phyloP scores from a whole-genome alignment of 2,329 filamentous ascomycete genomes.

The Sordariomycetes sp. region DNA sequence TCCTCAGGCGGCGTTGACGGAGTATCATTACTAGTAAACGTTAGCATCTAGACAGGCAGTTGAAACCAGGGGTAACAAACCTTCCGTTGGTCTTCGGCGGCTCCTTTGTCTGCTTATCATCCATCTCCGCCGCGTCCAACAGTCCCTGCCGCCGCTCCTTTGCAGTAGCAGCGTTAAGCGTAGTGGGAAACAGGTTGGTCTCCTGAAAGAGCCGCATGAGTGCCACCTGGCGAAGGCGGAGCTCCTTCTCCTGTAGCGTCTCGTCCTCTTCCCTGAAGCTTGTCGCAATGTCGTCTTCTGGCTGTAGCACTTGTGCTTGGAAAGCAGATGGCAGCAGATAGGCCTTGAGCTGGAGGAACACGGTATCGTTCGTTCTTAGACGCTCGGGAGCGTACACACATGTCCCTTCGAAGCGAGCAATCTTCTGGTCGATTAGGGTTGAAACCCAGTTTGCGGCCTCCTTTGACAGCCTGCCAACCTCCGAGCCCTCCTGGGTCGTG shows the following conservation, averaged over 20 bases:
- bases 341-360: slow-evolving; percentile 80
- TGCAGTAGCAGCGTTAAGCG: slow-evolving; percentile 58
- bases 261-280: slow-evolving; percentile 77
- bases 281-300: slow-evolving; percentile 34
- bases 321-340: slow-evolving; percentile 62
- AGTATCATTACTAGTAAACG: background rate
- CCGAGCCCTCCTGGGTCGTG: slow-evolving; percentile 63
- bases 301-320: slow-evolving; percentile 29
- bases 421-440: slow-evolving; percentile 75
- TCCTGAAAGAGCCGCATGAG: slow-evolving; percentile 84
- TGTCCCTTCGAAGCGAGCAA: slow-evolving; percentile 75
- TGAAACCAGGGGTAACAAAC: background rate
- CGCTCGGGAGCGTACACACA: slow-evolving; percentile 84
- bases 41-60: background rate
- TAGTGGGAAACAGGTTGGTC: slow-evolving; percentile 67
- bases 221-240: slow-evolving; percentile 75
- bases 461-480: slow-evolving; percentile 77
- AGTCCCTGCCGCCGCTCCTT: slow-evolving; percentile 74
- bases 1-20: slow-evolving; percentile 35
- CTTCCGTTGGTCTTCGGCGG: slow-evolving; percentile 1
- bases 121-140: slow-evolving; percentile 75
- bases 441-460: slow-evolving; percentile 89
- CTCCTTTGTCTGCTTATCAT: slow-evolving; percentile 60
- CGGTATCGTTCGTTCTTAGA: slow-evolving; percentile 78
- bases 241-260: slow-evolving; percentile 67